Evolutionary conservation across 441 rosid genomes (phyloP).

Genomic region (Populus trichocarpa): DNA sequence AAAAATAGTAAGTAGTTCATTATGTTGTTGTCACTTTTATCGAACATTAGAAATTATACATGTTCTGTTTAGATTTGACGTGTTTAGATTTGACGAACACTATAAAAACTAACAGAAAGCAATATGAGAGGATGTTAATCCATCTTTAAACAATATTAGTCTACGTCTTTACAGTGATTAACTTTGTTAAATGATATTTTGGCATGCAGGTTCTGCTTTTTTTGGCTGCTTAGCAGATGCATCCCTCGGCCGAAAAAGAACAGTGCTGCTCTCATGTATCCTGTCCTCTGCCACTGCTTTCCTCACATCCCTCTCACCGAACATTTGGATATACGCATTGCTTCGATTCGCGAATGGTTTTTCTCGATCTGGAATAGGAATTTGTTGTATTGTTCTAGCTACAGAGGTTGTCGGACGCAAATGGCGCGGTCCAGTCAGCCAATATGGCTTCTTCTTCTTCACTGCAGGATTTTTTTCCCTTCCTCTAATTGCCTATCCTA

Average conservation of each 20-base stretch:
- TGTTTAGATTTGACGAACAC: background rate
- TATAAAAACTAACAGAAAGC: too few species aligned
- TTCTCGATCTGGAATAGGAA: constrained; percentile 50
- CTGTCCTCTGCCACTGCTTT: constrained; percentile 47
- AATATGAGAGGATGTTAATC: background rate
- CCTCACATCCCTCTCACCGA: constrained; percentile 58
- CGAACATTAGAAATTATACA: too few species aligned
- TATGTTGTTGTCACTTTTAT: background rate
- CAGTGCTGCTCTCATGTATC: constrained; percentile 41
- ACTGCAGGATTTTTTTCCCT: constrained; percentile 57
- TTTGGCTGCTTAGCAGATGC: constrained; percentile 38
- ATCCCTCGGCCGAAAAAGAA: constrained; percentile 53
- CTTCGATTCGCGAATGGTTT: constrained; percentile 59
- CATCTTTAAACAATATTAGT: background rate
- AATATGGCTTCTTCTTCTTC: constrained; percentile 66
- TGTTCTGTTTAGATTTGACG: too few species aligned
- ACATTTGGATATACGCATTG: constrained; percentile 59
- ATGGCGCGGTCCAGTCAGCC: constrained; percentile 69
- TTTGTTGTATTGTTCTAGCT: constrained; percentile 58
- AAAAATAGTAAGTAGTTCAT: background rate
- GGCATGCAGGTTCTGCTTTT: background rate
- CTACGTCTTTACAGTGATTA: background rate
- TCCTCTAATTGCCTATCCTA: constrained; percentile 47
- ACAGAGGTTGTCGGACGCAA: constrained; percentile 57
- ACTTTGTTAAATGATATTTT: background rate